phyloP scores from a whole-genome alignment of 1,139 yeast species.

The Candida tropicalis region DNA sequence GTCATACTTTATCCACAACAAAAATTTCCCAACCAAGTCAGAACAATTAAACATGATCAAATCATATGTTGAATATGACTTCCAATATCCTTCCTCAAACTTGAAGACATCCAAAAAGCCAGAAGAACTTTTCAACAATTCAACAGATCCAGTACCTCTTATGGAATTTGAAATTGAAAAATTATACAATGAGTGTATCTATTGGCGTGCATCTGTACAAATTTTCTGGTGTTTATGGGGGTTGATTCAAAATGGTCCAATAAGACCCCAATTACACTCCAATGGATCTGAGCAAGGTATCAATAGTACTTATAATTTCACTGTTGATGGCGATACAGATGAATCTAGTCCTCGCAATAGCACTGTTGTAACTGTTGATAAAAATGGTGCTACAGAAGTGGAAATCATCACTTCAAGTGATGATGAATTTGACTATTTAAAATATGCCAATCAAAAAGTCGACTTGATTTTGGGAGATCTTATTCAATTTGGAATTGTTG shows the following conservation, averaged over 20 bases:
- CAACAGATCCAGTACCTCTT: conserved; percentile 26
- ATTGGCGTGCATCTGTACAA: conserved; percentile 83
- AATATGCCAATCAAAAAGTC: conserved; percentile 75
- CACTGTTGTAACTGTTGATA: background rate
- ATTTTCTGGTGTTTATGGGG: conserved; percentile 94
- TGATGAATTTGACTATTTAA: conserved; percentile 79
- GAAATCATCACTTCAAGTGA: conserved; percentile 48
- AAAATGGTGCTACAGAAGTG: conserved; percentile 23
- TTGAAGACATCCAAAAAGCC: conserved; percentile 25
- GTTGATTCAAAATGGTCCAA: conserved; percentile 68
- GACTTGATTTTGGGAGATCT: conserved; percentile 76
- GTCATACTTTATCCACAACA: conserved; percentile 59
- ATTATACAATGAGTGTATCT: conserved; percentile 63
- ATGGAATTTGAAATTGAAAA: conserved; percentile 57
- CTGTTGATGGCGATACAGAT: conserved; percentile 29
- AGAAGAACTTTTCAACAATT: conserved; percentile 19
- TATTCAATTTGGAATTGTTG: conserved; percentile 59
- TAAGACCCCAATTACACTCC: conserved; percentile 19
- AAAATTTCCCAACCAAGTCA: conserved; percentile 63
- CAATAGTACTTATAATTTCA: conserved; percentile 42
- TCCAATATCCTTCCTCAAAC: conserved; percentile 41
- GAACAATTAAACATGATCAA: conserved; percentile 73
- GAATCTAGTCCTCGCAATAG: background rate
- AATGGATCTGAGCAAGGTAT: conserved; percentile 33
- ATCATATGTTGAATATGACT: conserved; percentile 66